Evolutionary conservation across 2,329 filamentous ascomycete species (phyloP).

Genomic region (Biscogniauxia sp.): DNA sequence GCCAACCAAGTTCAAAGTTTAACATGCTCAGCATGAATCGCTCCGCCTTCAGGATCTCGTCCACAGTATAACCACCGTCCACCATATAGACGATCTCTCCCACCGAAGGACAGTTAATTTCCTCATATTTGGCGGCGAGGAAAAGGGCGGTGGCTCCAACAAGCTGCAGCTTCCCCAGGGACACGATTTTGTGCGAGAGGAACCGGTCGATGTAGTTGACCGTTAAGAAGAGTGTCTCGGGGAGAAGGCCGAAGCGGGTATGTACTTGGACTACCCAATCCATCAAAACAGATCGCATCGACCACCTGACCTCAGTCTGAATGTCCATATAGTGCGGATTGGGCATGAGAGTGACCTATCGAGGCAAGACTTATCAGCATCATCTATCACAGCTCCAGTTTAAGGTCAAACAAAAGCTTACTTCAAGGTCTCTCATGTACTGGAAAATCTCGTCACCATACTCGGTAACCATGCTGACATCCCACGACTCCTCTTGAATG

Average conservation of each 20-base stretch:
- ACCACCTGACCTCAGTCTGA: conserved; percentile 98
- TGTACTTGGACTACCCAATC: conserved; percentile 98
- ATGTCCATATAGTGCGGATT: conserved; percentile 95
- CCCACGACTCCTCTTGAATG: conserved; percentile 84
- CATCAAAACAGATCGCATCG: conserved; percentile 95
- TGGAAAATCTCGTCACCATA: conserved; percentile 94
- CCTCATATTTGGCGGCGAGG: conserved; percentile 95
- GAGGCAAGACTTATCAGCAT: conserved; percentile 16
- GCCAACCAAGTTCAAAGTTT: conserved; percentile 92
- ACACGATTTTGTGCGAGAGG: conserved; percentile 90
- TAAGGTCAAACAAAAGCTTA: conserved; percentile 38
- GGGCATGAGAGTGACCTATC: conserved; percentile 74
- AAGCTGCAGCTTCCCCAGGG: conserved; percentile 89
- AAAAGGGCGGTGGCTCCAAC: conserved; percentile 95
- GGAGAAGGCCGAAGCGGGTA: conserved; percentile 82
- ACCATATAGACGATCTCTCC: conserved; percentile 99
- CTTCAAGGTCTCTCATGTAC: conserved; percentile 89
- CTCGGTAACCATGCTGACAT: conserved; percentile 96
- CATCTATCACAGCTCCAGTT: neutral
- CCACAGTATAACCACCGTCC: conserved; percentile 80
- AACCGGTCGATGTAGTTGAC: conserved; percentile 99
- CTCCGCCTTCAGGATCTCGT: conserved; percentile 96
- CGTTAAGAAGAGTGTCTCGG: conserved; percentile 90
- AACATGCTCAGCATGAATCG: conserved; percentile 98
- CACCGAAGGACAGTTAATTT: conserved; percentile 96